phyloP scores from a whole-genome alignment of 805 yeast species.

The Barnettozyma siamensis region DNA sequence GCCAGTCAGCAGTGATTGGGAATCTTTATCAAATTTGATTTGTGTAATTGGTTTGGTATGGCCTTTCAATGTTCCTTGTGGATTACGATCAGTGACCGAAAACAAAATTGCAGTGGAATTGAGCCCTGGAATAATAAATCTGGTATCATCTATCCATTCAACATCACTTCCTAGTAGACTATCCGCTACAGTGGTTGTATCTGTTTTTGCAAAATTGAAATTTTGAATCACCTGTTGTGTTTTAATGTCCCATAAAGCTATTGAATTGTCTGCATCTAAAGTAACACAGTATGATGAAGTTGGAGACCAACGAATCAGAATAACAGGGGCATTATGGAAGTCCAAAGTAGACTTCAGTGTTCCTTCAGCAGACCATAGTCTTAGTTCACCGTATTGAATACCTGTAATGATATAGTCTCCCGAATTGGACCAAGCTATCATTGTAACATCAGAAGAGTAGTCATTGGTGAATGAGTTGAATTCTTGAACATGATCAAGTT shows the following conservation, averaged over 20 bases:
- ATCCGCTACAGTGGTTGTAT: conserved; percentile 5
- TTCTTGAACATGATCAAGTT: conserved; percentile 30
- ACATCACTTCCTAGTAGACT: conserved; percentile 45
- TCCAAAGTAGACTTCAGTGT: conserved; percentile 50
- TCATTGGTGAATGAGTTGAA: conserved; percentile 11
- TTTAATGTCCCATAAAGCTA: conserved; percentile 61
- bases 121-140: conserved; percentile 65
- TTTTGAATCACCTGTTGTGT: conserved; percentile 45
- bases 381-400: conserved; percentile 62
- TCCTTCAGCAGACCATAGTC: conserved; percentile 77
- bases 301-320: conserved; percentile 55
- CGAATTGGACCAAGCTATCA: conserved; percentile 56
- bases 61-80: conserved; percentile 53
- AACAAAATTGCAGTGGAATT: conserved; percentile 51
- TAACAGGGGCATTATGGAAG: conserved; percentile 49
- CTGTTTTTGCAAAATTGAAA: conserved; percentile 30
- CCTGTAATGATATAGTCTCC: conserved; percentile 63
- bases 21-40: conserved; percentile 45
- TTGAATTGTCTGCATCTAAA: conserved; percentile 48
- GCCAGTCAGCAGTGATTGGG: conserved; percentile 60
- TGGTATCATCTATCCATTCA: conserved; percentile 67
- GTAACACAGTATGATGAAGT: conserved; percentile 51
- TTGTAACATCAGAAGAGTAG: conserved; percentile 25
- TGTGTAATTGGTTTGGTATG: conserved; percentile 54
- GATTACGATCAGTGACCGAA: conserved; percentile 40